These are phyloP conservation scores for Acacia acuminata DNA, from an alignment of 306 rosid genomes.

Conservation along the genomic window DNA sequence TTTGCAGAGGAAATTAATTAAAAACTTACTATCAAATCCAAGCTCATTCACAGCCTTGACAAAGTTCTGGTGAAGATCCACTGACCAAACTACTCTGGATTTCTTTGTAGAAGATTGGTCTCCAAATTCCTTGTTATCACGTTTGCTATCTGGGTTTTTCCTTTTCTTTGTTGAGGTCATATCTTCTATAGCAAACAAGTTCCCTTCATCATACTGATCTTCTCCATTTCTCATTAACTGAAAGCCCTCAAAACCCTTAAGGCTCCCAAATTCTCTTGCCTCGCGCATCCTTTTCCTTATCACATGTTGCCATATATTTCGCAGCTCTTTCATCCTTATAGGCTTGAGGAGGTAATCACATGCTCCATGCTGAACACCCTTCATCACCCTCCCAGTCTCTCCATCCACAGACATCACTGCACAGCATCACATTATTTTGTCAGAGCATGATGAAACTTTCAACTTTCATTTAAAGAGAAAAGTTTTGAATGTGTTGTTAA, in stretches of 20 bases:
- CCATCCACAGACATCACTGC: constrained; percentile 97
- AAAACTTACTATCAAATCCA: constrained; percentile 80
- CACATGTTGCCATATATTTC: constrained; percentile 90
- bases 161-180: constrained; percentile 54
- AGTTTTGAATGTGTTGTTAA: constrained; percentile 9
- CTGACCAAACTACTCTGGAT: constrained; percentile 89
- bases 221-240: constrained; percentile 48
- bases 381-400: constrained; percentile 84
- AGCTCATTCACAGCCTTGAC: constrained; percentile 85
- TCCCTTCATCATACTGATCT: constrained; percentile 66
- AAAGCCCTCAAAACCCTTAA: constrained; percentile 57
- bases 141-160: constrained; percentile 57
- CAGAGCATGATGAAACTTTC: constrained; percentile 25
- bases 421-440: constrained; percentile 32
- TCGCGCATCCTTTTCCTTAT: constrained; percentile 78
- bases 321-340: constrained; percentile 89
- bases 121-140: constrained; percentile 59
- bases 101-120: constrained; percentile 68
- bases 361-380: constrained; percentile 95
- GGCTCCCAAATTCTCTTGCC: constrained; percentile 64
- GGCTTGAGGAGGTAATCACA: constrained; percentile 94
- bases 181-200: constrained; percentile 62
- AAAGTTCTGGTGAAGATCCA: constrained; percentile 89
- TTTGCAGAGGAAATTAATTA: background rate
- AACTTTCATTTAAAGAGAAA: constrained; percentile 29